These are phyloP conservation scores for Neofusicoccum umdonicola DNA, from an alignment of 2,329 filamentous ascomycete species.

Conservation along the genomic window DNA sequence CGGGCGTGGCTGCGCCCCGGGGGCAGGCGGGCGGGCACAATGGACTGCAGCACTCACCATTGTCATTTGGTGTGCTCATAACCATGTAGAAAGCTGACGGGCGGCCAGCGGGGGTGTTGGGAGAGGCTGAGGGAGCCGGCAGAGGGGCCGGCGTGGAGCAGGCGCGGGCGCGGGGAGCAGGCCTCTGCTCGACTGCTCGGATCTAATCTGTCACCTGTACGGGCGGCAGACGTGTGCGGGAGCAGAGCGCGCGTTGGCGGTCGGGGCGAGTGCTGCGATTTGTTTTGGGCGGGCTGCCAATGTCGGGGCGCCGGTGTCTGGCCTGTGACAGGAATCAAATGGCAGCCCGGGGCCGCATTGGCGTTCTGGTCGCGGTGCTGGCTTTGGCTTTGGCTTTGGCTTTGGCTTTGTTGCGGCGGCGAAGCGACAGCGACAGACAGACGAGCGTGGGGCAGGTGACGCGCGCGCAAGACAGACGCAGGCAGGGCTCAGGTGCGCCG, in stretches of 20 bases:
- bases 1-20: neutral
- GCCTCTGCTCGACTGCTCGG: neutral
- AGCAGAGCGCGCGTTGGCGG: neutral
- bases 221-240: neutral
- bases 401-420: neutral
- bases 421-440: neutral
- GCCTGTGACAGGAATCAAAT: neutral
- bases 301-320: neutral
- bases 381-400: neutral
- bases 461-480: neutral
- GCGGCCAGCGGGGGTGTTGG: conserved; percentile 14
- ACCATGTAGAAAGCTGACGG: conserved; percentile 32
- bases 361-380: neutral
- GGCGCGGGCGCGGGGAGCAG: conserved; percentile 3
- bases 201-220: neutral
- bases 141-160: conserved; percentile 1
- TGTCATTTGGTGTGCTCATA: conserved; percentile 41
- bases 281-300: neutral
- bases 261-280: neutral
- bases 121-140: conserved; percentile 1
- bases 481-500: neutral
- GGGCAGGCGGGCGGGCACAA: neutral
- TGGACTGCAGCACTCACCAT: conserved; percentile 31
- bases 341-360: neutral
- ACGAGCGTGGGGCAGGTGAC: neutral